Conservation (phyloP, 2,329 filamentous ascomycete genomes). For the Ophiobolus disseminans region DNA sequence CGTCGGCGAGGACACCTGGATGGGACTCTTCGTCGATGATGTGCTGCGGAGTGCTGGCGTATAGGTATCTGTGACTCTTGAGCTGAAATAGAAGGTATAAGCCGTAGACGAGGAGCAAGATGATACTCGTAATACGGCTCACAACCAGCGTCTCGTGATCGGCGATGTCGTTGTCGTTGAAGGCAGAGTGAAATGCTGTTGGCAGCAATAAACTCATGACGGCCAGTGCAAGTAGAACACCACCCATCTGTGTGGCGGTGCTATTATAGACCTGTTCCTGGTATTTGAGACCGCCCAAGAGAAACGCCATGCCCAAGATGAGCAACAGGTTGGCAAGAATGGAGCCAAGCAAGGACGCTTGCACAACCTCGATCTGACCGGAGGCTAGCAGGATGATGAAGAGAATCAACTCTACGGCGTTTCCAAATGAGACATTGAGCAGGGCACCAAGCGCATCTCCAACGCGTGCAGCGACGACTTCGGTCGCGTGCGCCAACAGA, state of each 20-base stretch:
- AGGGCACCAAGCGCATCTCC: constrained; percentile 59
- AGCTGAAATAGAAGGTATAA: constrained; percentile 89
- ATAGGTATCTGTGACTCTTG: constrained; percentile 90
- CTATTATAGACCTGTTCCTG: constrained; percentile 95
- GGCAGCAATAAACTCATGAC: constrained; percentile 88
- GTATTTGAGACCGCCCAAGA: constrained; percentile 83
- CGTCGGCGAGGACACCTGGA: constrained; percentile 81
- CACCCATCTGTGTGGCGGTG: constrained; percentile 95
- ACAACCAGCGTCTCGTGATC: constrained; percentile 79
- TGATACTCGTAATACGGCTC: constrained; percentile 87
- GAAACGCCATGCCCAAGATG: constrained; percentile 90
- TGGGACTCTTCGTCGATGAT: constrained; percentile 91
- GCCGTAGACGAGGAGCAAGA: constrained; percentile 80
- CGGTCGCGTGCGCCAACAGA: constrained; percentile 57
- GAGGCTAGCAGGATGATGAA: constrained; percentile 55
- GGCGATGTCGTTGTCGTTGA: constrained; percentile 67
- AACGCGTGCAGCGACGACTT: constrained; percentile 56
- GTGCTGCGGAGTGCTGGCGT: constrained; percentile 88
- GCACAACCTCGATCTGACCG: constrained; percentile 88
- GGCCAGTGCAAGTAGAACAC: constrained; percentile 86
- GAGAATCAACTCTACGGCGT: constrained; percentile 61
- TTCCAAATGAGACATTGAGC: constrained; percentile 61
- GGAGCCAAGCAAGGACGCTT: constrained; percentile 86
- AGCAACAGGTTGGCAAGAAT: constrained; percentile 88
- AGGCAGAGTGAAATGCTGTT: constrained; percentile 93